phyloP scores from a whole-genome alignment of 257 asterid genomes.

The Salvia hispanica region DNA sequence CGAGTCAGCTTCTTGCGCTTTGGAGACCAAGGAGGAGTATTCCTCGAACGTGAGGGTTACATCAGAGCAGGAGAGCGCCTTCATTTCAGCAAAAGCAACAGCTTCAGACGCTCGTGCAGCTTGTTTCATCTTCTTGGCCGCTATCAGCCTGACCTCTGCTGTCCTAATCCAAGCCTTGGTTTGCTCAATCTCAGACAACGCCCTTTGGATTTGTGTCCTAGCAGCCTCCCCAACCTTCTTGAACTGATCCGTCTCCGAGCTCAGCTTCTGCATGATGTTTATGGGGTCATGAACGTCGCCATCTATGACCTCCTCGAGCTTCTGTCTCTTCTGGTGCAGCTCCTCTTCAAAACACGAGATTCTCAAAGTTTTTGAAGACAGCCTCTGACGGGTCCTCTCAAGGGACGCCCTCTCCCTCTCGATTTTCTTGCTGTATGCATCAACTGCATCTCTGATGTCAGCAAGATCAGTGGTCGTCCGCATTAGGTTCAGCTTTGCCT shows the following conservation, averaged over 20 bases:
- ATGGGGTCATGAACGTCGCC: conserved; percentile 43
- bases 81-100: conserved; percentile 76
- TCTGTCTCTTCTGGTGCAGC: conserved; percentile 51
- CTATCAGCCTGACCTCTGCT: conserved; percentile 68
- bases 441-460: conserved; percentile 73
- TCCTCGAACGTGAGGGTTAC: conserved; percentile 70
- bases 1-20: conserved; percentile 69
- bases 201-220: conserved; percentile 52
- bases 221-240: conserved; percentile 73
- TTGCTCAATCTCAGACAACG: conserved; percentile 70
- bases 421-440: conserved; percentile 63
- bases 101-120: conserved; percentile 93
- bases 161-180: conserved; percentile 63
- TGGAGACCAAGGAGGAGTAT: conserved; percentile 56
- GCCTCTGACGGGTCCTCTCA: conserved; percentile 76
- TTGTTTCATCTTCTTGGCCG: conserved; percentile 85
- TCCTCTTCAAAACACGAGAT: conserved; percentile 66
- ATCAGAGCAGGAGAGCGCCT: conserved; percentile 46
- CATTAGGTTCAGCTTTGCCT: conserved; percentile 70
- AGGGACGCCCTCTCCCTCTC: conserved; percentile 81
- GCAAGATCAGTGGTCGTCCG: conserved; percentile 72
- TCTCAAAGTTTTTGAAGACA: conserved; percentile 57
- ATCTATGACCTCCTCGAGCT: conserved; percentile 41
- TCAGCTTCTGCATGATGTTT: conserved; percentile 58
- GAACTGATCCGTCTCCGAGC: conserved; percentile 68